phyloP scores from a whole-genome alignment of 2,329 filamentous ascomycete species.

The Xylaria sp. region DNA sequence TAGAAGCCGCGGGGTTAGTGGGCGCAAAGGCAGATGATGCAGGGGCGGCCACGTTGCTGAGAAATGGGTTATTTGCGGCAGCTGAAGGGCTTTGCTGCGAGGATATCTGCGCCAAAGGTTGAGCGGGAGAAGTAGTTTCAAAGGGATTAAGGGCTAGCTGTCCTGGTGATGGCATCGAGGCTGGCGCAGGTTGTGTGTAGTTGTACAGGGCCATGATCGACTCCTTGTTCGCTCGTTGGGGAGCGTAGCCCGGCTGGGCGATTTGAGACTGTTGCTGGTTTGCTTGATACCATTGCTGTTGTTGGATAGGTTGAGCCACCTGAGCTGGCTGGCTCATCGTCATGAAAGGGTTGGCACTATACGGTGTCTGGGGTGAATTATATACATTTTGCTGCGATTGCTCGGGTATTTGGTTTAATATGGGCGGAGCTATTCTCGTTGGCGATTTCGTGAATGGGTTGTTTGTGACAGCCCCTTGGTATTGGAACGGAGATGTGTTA shows the following conservation, averaged over 20 bases:
- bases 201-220: constrained; percentile 82
- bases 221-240: constrained; percentile 71
- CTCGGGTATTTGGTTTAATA: constrained; percentile 52
- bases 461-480: constrained; percentile 43
- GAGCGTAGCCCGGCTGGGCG: constrained; percentile 53
- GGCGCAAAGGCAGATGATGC: constrained; percentile 45
- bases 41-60: constrained; percentile 48
- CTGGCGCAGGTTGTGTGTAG: constrained; percentile 63
- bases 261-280: constrained; percentile 40
- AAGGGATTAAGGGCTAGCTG: constrained; percentile 42
- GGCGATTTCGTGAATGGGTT: constrained; percentile 51
- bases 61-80: constrained; percentile 69
- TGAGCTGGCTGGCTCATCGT: constrained; percentile 48
- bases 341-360: constrained; percentile 52
- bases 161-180: constrained; percentile 48
- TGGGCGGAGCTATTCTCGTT: constrained; percentile 48
- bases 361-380: constrained; percentile 45
- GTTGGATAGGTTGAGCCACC: constrained; percentile 43
- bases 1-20: constrained; percentile 41
- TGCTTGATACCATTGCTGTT: constrained; percentile 38
- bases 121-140: constrained; percentile 43
- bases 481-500: constrained; percentile 46
- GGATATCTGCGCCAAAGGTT: constrained; percentile 45
- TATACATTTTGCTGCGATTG: constrained; percentile 53
- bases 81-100: constrained; percentile 50